phyloP scores from a whole-genome alignment of 2,329 filamentous ascomycete species.

The Aaosphaeria pasadenensis region DNA sequence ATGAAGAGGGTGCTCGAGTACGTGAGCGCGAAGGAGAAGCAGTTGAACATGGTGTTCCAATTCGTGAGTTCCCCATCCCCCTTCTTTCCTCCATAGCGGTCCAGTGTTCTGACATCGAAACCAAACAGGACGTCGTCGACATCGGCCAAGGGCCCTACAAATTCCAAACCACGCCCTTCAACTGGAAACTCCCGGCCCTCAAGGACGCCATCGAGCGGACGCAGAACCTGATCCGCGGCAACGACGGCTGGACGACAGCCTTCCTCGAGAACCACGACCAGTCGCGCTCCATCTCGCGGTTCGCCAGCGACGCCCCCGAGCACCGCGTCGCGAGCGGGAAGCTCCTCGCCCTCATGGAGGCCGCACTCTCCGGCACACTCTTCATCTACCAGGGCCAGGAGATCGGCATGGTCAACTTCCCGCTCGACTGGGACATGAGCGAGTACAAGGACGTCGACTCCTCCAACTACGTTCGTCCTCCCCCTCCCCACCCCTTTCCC shows the following conservation, averaged over 20 bases:
- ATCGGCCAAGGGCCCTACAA: slow-evolving; percentile 35
- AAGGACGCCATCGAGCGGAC: slow-evolving; percentile 29
- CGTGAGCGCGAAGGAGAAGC: slow-evolving; percentile 55
- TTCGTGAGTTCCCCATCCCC: slow-evolving; percentile 34
- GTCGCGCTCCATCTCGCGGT: slow-evolving; percentile 48
- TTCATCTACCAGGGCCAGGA: slow-evolving; percentile 54
- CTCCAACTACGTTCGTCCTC: slow-evolving; percentile 45
- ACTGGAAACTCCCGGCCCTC: slow-evolving; percentile 29
- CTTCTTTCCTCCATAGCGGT: neutral
- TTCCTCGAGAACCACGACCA: slow-evolving; percentile 57
- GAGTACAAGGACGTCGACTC: slow-evolving; percentile 55
- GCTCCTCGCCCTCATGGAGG: slow-evolving; percentile 47
- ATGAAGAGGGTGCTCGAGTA: slow-evolving; percentile 57
- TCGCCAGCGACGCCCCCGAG: slow-evolving; percentile 46
- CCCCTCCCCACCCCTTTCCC: neutral
- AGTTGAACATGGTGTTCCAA: slow-evolving; percentile 67
- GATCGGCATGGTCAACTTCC: slow-evolving; percentile 50
- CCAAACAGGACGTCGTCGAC: slow-evolving; percentile 38
- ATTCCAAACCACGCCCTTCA: slow-evolving; percentile 33
- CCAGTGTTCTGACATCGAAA: slow-evolving; percentile 5
- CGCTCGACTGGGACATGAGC: slow-evolving; percentile 40
- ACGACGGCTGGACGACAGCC: slow-evolving; percentile 46
- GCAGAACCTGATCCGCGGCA: slow-evolving; percentile 27
- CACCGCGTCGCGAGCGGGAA: slow-evolving; percentile 47
- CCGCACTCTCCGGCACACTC: slow-evolving; percentile 47